Evolutionary conservation across 2,329 filamentous ascomycete genomes (phyloP), one percentile per base, ranked within the genome.

Genomic region (Alternaria sp.): DNA sequence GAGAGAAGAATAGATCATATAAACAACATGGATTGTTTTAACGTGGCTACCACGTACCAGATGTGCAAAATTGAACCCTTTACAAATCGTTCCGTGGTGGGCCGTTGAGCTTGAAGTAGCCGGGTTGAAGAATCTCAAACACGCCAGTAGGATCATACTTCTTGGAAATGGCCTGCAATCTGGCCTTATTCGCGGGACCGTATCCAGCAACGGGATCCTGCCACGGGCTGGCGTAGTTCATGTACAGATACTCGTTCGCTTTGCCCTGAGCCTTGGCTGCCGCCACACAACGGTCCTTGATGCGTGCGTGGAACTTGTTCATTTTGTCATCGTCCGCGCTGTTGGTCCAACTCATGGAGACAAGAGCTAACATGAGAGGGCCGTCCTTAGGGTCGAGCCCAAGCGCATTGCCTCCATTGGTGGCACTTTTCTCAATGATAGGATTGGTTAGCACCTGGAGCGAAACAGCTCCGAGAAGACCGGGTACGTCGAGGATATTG

Each of bases 151-250:
- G 70, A 54, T 73, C 71, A 19, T 72, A 72, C 50, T 69, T 70
- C 44, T 64, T 62, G 6, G 68, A 59, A 2, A 74, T 60, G 1
- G 49, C 19, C 50, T 64, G 59, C 52, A 75, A n/a, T 13, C 60
- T 72, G 28, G 69, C 64, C 45, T 75, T 59, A 54, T 82, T 84
- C 1, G 65, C 69, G 15, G 69, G 28, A 0, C 83, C 83, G 63
- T 85, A 85, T 11, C 80, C 74, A 11, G 71, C 69, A 49, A 85
- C 64, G 1, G 81, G 76, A 62, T 82, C 77, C 62, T 85, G 82
- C 61, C 73, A 81, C 56, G 76, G 73, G 54, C 76, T 79, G 10
- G 80, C 83, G 62, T 85, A 84, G 66, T 85, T 85, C 79, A 84
- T 81, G 69, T 84, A 85, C 26, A 83, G 54, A 57, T 79, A 67